Evolutionary conservation across 2,329 filamentous ascomycete species (phyloP), one percentile per base, ranked within the genome.

Genomic region (Phyllachora maydis): DNA sequence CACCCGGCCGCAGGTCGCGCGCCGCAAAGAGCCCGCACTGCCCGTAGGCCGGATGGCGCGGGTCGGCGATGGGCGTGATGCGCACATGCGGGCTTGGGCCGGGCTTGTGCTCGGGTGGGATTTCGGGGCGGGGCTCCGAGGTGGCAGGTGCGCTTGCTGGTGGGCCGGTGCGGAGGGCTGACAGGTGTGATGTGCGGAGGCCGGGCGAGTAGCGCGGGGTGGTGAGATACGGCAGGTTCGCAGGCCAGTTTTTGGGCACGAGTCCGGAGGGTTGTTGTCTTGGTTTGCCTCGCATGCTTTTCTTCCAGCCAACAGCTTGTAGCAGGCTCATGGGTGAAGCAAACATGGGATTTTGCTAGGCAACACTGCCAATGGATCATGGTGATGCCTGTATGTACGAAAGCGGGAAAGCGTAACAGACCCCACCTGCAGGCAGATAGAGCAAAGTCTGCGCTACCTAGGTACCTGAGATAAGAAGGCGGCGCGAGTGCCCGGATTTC

Each of bases 21-120:
- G 58, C 44, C 4, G 69, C 65, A 35, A 71, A 72, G 16, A 74
- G 59, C 1, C 68, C 68, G 23, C 38, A 42, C 40, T 74, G 68
- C 4, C 59, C 57, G 33, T 47, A 34, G 8, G 68, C 67, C 0
- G 68, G 68, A 35, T 74, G 68, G 0, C 39, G 32, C 0, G 54
- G 40, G 24, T 55, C 40, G 0, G 34, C 37, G 30, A 74, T 72
- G 16, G 47, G 43, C 8, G 52, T 51, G 34, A 74, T 71, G 30
- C 43, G 54, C 25, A 67, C 62, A 6, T 52, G 37, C n/a, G 49
- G 28, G 26, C 47, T 55, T 7, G 65, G 59, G 0, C 56, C 52
- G 19, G 43, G 39, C 2, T 52, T 40, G 5, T 43, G 39, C 25
- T 42, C 32, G 8, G 38, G 26, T 1, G 50, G 44, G 10, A 56